These are phyloP conservation scores for Tremellales sp. DNA, from an alignment of 1,284 basidiomycete genomes.

Conservation along the genomic window DNA sequence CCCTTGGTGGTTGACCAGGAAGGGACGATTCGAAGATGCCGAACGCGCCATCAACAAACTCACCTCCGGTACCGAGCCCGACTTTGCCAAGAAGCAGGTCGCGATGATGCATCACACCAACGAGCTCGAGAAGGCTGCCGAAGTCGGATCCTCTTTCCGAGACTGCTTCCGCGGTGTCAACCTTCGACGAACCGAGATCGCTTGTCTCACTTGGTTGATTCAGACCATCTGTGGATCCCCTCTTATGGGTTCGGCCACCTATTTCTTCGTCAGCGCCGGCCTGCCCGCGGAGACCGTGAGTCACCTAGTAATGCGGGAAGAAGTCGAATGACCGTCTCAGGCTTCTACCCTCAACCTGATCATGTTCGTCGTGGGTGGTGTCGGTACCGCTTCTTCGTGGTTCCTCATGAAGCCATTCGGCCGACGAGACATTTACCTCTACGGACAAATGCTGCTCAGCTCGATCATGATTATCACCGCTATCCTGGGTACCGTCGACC, in stretches of 20 bases:
- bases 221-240: slow-evolving; percentile 36
- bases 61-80: slow-evolving; percentile 2
- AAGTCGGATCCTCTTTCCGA: slow-evolving; percentile 35
- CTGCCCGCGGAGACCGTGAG: slow-evolving; percentile 33
- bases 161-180: slow-evolving; percentile 50
- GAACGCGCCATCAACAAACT: slow-evolving; percentile 35
- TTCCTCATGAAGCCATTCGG: slow-evolving; percentile 42
- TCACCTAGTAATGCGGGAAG: neutral
- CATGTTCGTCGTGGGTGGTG: slow-evolving; percentile 19
- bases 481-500: slow-evolving; percentile 12
- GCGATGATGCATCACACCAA: slow-evolving; percentile 49
- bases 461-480: slow-evolving; percentile 12
- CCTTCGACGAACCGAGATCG: slow-evolving; percentile 49
- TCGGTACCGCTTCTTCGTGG: slow-evolving; percentile 34
- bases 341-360: slow-evolving; percentile 40
- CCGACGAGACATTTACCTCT: slow-evolving; percentile 26
- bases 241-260: slow-evolving; percentile 39
- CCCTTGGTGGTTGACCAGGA: slow-evolving; percentile 6
- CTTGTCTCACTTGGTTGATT: slow-evolving; percentile 32
- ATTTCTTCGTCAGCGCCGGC: slow-evolving; percentile 48
- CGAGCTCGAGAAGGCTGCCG: slow-evolving; percentile 43
- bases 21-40: slow-evolving; percentile 42
- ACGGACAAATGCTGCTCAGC: slow-evolving; percentile 11
- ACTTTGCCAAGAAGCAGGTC: slow-evolving; percentile 31
- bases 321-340: slow-evolving; percentile 1